phyloP scores from a whole-genome alignment of 2,329 filamentous ascomycete genomes.

The Fusarium chlamydosporum region DNA sequence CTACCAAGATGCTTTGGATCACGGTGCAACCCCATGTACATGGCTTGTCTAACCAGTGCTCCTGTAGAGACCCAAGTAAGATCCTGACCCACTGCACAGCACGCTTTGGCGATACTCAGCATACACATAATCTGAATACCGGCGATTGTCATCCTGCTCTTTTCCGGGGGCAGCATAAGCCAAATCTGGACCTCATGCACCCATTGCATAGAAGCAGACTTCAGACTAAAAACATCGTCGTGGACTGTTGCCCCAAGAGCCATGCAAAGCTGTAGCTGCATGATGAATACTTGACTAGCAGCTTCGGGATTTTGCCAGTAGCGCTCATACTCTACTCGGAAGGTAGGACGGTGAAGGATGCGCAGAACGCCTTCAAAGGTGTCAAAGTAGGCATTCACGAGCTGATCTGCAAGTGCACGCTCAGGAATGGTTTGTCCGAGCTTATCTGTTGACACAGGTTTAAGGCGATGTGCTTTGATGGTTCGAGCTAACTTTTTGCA shows the following conservation, averaged over 20 bases:
- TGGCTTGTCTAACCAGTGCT: constrained; percentile 65
- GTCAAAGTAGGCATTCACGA: constrained; percentile 68
- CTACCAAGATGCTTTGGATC: constrained; percentile 66
- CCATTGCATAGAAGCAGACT: constrained; percentile 63
- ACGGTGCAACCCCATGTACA: constrained; percentile 71
- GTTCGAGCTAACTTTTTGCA: constrained; percentile 60
- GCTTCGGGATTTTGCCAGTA: constrained; percentile 63
- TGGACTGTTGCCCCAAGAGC: constrained; percentile 65
- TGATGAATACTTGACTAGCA: constrained; percentile 61
- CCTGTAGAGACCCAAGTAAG: constrained; percentile 67
- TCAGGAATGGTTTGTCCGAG: constrained; percentile 59
- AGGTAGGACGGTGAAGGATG: constrained; percentile 70
- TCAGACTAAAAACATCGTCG: constrained; percentile 61
- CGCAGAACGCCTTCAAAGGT: constrained; percentile 70
- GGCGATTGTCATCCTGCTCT: constrained; percentile 63
- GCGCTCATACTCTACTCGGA: constrained; percentile 66
- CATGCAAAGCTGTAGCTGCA: constrained; percentile 69
- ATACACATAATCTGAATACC: constrained; percentile 68
- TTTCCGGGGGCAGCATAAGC: constrained; percentile 63
- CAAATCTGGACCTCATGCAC: constrained; percentile 67
- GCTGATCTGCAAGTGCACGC: constrained; percentile 61
- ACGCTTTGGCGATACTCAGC: constrained; percentile 64
- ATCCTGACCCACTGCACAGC: constrained; percentile 64
- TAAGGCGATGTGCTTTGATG: constrained; percentile 60
- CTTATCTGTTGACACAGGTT: constrained; percentile 54